A percentile compares a stretch with the other conserved stretches of the same genome.
Conservation (phyloP, 768 basidiomycete species). For the Ramaria sp. region DNA sequence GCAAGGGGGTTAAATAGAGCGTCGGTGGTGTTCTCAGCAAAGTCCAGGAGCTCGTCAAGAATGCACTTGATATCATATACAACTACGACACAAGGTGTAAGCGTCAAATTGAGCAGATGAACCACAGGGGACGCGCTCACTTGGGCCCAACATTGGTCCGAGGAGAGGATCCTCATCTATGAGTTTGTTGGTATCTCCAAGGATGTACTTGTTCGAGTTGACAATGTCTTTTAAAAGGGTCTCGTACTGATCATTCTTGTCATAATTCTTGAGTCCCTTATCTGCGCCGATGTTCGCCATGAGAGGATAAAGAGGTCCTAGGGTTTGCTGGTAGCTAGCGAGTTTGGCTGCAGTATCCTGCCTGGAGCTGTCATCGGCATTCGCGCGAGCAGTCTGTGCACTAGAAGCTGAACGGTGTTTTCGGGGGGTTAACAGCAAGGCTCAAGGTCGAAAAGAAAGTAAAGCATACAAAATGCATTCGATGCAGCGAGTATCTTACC, state of each 20-base stretch:
- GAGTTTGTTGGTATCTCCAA: slow-evolving; percentile 24
- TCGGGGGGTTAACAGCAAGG: neutral
- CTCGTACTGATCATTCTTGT: slow-evolving; percentile 33
- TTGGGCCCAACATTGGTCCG: slow-evolving; percentile 41
- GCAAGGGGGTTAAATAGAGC: slow-evolving; percentile 31
- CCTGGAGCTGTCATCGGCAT: slow-evolving; percentile 19
- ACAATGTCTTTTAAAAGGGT: slow-evolving; percentile 36
- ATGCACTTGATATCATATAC: slow-evolving; percentile 52
- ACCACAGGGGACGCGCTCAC: slow-evolving; percentile 25
- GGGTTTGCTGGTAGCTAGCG: slow-evolving; percentile 20
- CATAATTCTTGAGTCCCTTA: slow-evolving; percentile 43
- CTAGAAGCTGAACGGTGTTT: neutral
- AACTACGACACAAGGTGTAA: slow-evolving; percentile 25
- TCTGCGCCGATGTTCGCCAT: slow-evolving; percentile 23
- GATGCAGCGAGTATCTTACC: neutral
- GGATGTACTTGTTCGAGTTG: slow-evolving; percentile 35
- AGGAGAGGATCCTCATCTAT: slow-evolving; percentile 32
- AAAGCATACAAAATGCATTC: neutral
- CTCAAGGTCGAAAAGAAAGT: neutral
- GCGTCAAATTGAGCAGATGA: neutral
- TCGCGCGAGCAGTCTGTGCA: neutral
- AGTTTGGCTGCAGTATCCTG: slow-evolving; percentile 26
- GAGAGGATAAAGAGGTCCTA: slow-evolving; percentile 15
- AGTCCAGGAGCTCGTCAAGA: slow-evolving; percentile 39
- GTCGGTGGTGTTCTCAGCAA: slow-evolving; percentile 38